Evolutionary conservation across 371 early-diverging fungal species (phyloP).

Genomic region (Mortierella sp.): DNA sequence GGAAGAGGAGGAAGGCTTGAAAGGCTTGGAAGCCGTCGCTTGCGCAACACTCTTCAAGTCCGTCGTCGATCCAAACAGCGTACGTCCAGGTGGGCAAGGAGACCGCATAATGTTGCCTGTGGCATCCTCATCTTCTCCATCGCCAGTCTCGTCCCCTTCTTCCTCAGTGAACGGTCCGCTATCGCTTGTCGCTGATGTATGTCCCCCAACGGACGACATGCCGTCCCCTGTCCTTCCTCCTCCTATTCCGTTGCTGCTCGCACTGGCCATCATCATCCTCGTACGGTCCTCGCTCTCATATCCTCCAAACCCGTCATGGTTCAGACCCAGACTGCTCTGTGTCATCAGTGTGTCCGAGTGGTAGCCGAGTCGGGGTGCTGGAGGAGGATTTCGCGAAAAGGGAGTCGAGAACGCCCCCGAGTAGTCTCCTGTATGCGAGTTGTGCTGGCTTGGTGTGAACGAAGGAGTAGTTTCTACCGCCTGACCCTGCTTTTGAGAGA

Average conservation of each 20-base stretch:
- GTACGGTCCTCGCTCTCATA: constrained; percentile 38
- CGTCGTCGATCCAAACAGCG: constrained; percentile 26
- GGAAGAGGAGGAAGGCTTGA: not conserved
- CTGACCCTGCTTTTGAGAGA: not conserved
- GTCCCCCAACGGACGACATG: not conserved
- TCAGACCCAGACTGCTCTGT: constrained; percentile 51
- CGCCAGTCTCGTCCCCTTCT: constrained; percentile 14
- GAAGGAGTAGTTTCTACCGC: not conserved
- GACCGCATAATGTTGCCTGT: constrained; percentile 31
- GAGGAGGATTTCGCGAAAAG: constrained; percentile 38
- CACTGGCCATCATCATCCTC: constrained; percentile 21
- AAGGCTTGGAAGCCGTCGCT: constrained; percentile 19
- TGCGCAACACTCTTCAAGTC: constrained; percentile 34
- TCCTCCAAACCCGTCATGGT: constrained; percentile 45
- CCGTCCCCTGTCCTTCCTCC: not conserved
- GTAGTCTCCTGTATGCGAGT: constrained; percentile 11
- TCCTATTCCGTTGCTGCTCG: not conserved
- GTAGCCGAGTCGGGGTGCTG: constrained; percentile 48
- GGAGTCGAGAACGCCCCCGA: constrained; percentile 31
- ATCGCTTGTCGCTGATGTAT: not conserved
- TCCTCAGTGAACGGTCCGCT: not conserved
- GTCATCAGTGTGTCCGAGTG: constrained; percentile 53
- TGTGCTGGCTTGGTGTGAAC: not conserved
- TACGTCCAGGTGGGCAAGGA: constrained; percentile 46
- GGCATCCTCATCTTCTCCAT: constrained; percentile 32